Percentiles rank a stretch among this genome's conserved stretches.
These are phyloP conservation scores for Suillus sp. DNA, from an alignment of 768 basidiomycete species.

Conservation along the genomic window DNA sequence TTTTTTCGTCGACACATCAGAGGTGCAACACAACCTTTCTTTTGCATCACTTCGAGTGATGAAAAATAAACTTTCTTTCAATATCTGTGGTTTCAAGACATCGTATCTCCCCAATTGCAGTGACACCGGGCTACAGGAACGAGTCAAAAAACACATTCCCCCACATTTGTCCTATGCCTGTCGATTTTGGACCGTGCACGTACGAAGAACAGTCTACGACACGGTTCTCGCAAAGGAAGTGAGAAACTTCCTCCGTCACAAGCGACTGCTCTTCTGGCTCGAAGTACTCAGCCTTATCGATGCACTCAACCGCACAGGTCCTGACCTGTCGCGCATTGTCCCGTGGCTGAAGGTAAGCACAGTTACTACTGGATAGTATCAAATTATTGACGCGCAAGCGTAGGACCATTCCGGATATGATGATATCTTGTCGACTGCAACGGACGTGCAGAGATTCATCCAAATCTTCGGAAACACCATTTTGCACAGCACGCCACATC, in stretches of 20 bases:
- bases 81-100: constrained; percentile 36
- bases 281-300: constrained; percentile 10
- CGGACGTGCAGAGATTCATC: constrained; percentile 19
- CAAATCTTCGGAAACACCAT: constrained; percentile 17
- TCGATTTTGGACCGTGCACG: constrained; percentile 17
- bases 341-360: not conserved
- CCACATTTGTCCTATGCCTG: constrained; percentile 15
- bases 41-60: constrained; percentile 29
- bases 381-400: not conserved
- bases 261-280: constrained; percentile 16
- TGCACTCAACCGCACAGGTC: not conserved
- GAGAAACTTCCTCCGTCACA: constrained; percentile 1
- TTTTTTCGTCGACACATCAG: constrained; percentile 18
- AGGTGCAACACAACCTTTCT: constrained; percentile 23
- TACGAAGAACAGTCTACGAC: not conserved
- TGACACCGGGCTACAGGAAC: constrained; percentile 12
- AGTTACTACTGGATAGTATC: not conserved
- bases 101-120: constrained; percentile 34
- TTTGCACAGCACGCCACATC: constrained; percentile 24
- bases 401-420: constrained; percentile 7
- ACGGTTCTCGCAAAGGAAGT: not conserved
- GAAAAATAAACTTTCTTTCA: constrained; percentile 35
- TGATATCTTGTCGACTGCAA: not conserved
- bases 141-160: constrained; percentile 8
- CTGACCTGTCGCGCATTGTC: not conserved